A percentile compares a stretch with the other conserved stretches of the same genome.
phyloP scores from a whole-genome alignment of 1,284 basidiomycete genomes.

The Puccinia coronata region DNA sequence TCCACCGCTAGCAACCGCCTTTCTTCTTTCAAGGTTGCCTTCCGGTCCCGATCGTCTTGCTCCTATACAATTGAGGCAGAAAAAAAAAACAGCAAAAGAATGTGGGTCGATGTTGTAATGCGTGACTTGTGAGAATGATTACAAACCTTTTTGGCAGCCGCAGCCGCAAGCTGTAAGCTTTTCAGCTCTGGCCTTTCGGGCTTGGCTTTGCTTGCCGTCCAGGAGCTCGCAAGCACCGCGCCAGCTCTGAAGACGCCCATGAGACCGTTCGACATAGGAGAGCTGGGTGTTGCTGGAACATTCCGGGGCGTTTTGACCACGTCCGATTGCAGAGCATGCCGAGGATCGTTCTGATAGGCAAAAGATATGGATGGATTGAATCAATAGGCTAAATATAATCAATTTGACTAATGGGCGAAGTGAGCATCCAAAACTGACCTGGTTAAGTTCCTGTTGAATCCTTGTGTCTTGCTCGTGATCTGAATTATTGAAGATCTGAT shows the following conservation, averaged over 20 bases:
- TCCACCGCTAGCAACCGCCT: constrained; percentile 69
- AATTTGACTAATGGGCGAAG: not conserved
- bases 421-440: not conserved
- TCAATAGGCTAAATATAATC: constrained; percentile 1
- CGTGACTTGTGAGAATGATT: not conserved
- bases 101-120: not conserved
- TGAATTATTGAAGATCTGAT: not conserved
- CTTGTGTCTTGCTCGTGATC: constrained; percentile 11
- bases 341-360: not conserved
- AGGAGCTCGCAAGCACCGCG: constrained; percentile 44
- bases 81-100: constrained; percentile 16
- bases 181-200: constrained; percentile 64
- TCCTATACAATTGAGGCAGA: constrained; percentile 64
- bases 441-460: not conserved
- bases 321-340: not conserved
- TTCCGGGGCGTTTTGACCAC: constrained; percentile 4
- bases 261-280: constrained; percentile 22
- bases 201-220: constrained; percentile 53
- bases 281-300: constrained; percentile 15
- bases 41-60: constrained; percentile 80
- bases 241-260: constrained; percentile 49
- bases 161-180: constrained; percentile 76
- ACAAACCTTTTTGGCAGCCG: constrained; percentile 77
- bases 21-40: constrained; percentile 71
- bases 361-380: not conserved